A percentile compares a stretch with the other conserved stretches of the same genome.
phyloP scores from a whole-genome alignment of 495 filamentous ascomycete genomes.

The Neurospora pannonica region DNA sequence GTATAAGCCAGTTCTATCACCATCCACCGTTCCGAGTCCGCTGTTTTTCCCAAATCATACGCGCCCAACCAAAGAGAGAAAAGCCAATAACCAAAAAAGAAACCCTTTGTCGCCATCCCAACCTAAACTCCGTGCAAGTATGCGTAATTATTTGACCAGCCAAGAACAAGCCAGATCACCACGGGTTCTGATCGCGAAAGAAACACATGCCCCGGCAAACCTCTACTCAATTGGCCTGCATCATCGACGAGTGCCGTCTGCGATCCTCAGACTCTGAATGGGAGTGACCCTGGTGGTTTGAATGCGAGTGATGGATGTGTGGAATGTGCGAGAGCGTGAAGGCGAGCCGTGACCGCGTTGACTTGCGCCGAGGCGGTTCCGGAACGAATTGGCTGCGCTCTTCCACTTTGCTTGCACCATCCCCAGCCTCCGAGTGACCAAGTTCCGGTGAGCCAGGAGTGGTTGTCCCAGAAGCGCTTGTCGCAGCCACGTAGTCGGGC shows the following conservation, averaged over 20 bases:
- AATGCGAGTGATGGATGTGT: background rate
- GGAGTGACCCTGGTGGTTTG: background rate
- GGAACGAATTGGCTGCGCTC: background rate
- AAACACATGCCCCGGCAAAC: background rate
- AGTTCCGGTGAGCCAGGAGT: background rate
- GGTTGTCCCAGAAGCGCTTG: conserved; percentile 22
- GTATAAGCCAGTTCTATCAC: background rate
- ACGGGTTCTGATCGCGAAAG: background rate
- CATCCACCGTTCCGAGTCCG: background rate
- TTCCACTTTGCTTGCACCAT: background rate
- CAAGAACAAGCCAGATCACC: background rate
- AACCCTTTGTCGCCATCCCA: background rate
- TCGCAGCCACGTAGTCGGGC: conserved; percentile 35
- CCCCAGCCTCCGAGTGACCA: background rate
- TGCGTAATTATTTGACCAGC: background rate
- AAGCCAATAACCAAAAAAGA: background rate
- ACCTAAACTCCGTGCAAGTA: background rate
- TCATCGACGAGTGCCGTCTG: background rate
- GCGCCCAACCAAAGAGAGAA: background rate
- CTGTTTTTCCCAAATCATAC: background rate
- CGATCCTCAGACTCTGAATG: background rate
- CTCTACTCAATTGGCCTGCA: background rate
- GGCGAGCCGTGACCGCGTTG: background rate
- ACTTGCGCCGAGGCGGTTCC: background rate
- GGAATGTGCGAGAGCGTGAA: background rate